Evolutionary conservation across 2,329 filamentous ascomycete genomes (phyloP).

Genomic region (Dothidotthia symphoricarpi): DNA sequence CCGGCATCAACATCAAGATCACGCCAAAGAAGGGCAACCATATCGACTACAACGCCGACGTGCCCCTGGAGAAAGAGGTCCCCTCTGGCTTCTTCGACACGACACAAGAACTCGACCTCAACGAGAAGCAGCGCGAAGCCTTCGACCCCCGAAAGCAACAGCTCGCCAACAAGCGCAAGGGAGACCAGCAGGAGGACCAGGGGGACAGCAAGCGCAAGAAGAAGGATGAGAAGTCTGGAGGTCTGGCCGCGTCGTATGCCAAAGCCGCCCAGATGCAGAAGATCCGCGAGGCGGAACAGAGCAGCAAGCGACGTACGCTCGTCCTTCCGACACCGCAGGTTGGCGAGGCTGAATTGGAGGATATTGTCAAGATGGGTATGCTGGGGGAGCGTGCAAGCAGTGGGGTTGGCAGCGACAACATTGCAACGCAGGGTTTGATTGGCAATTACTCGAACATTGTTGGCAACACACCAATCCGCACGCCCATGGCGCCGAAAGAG

Average conservation of each 20-base stretch:
- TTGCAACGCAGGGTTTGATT: constrained; percentile 79
- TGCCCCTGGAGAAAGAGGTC: constrained; percentile 93
- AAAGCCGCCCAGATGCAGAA: constrained; percentile 94
- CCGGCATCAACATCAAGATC: constrained; percentile 97
- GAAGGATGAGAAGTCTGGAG: constrained; percentile 72
- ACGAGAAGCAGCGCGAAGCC: constrained; percentile 78
- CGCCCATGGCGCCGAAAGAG: constrained; percentile 83
- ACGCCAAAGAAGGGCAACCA: constrained; percentile 87
- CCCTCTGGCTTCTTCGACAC: constrained; percentile 93
- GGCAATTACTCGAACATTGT: constrained; percentile 83
- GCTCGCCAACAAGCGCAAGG: constrained; percentile 87
- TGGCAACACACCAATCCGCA: constrained; percentile 82
- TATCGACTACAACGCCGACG: constrained; percentile 99
- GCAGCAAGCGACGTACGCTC: constrained; percentile 84
- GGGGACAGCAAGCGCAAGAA: constrained; percentile 80
- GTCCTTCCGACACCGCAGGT: constrained; percentile 87
- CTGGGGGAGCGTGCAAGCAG: constrained; percentile 82
- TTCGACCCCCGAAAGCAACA: constrained; percentile 95
- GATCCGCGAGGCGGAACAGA: constrained; percentile 93
- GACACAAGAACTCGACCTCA: constrained; percentile 71
- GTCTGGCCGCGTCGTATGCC: constrained; percentile 81
- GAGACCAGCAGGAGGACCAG: constrained; percentile 79
- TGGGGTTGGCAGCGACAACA: constrained; percentile 76
- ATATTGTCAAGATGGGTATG: constrained; percentile 98
- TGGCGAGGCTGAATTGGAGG: constrained; percentile 86